These are phyloP conservation scores for Pseudocercospora cruenta DNA, from an alignment of 2,329 filamentous ascomycete species.

Conservation along the genomic window DNA sequence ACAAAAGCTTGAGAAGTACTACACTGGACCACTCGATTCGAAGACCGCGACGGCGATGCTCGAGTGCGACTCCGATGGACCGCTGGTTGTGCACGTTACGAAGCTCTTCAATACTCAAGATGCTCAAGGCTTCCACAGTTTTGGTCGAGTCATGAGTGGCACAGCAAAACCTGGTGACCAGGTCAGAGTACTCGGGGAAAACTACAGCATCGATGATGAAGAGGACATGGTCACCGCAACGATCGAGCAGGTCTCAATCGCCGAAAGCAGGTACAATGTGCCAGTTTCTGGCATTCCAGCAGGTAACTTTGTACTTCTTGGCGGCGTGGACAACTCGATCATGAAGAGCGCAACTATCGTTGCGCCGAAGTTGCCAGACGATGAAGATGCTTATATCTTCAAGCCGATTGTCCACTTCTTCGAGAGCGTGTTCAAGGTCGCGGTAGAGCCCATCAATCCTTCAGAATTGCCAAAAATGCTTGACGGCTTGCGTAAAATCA, in stretches of 20 bases:
- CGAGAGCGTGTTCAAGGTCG: conserved; percentile 95
- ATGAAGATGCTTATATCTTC: conserved; percentile 95
- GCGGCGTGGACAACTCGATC: conserved; percentile 95
- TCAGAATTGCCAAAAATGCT: conserved; percentile 99
- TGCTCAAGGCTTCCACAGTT: conserved; percentile 86
- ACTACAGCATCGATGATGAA: conserved; percentile 94
- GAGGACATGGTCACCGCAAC: conserved; percentile 93
- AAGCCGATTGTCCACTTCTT: conserved; percentile 91
- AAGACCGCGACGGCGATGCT: conserved; percentile 80
- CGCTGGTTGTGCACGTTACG: conserved; percentile 86
- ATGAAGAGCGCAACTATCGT: conserved; percentile 96
- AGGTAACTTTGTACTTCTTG: conserved; percentile 88
- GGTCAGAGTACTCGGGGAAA: conserved; percentile 90
- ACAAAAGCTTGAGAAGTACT: conserved; percentile 79
- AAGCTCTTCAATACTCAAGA: conserved; percentile 91
- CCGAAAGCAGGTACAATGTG: conserved; percentile 90
- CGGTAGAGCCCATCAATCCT: conserved; percentile 96
- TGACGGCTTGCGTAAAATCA: conserved; percentile 92
- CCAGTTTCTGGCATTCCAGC: conserved; percentile 89
- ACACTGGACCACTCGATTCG: conserved; percentile 85
- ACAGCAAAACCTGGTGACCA: conserved; percentile 79
- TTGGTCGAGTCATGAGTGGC: conserved; percentile 91
- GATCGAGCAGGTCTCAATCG: conserved; percentile 84
- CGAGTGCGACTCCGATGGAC: conserved; percentile 83
- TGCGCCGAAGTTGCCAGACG: conserved; percentile 74